Evolutionary conservation across 257 asterid species (phyloP).

Genomic region (Solanum chmielewskii): DNA sequence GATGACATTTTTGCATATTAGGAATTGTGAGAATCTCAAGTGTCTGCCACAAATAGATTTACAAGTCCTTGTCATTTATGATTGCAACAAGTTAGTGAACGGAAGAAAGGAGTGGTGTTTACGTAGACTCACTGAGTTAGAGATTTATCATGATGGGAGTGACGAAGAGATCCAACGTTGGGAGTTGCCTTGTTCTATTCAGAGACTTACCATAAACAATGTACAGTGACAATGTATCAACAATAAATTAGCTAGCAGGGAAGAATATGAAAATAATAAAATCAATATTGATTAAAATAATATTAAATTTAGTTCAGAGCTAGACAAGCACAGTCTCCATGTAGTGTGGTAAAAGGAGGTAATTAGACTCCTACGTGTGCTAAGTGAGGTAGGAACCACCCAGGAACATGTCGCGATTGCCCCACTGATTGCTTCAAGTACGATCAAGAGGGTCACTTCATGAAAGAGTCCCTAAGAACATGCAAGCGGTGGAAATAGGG

Average conservation of each 20-base stretch:
- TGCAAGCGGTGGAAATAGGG: too few species aligned
- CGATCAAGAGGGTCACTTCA: too few species aligned
- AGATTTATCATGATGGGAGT: accelerated
- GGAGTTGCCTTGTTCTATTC: background rate
- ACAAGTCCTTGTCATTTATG: accelerated
- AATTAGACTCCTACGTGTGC: too few species aligned
- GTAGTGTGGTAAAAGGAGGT: too few species aligned
- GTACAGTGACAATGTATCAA: background rate
- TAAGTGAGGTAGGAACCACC: too few species aligned
- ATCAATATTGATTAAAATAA: background rate
- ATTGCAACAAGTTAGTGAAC: background rate
- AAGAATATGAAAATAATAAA: background rate
- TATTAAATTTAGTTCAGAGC: too few species aligned
- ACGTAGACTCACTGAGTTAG: background rate
- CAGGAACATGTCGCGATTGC: too few species aligned
- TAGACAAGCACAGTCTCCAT: too few species aligned
- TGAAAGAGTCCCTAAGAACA: too few species aligned
- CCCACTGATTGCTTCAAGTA: too few species aligned
- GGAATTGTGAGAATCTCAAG: background rate
- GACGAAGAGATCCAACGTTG: background rate
- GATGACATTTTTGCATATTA: too few species aligned
- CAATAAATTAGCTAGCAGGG: background rate
- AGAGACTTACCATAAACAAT: accelerated
- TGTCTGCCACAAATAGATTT: background rate
- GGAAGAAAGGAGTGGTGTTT: background rate